These are phyloP conservation scores for Pterocarpus macrocarpus DNA, from an alignment of 306 rosid species.

Conservation along the genomic window DNA sequence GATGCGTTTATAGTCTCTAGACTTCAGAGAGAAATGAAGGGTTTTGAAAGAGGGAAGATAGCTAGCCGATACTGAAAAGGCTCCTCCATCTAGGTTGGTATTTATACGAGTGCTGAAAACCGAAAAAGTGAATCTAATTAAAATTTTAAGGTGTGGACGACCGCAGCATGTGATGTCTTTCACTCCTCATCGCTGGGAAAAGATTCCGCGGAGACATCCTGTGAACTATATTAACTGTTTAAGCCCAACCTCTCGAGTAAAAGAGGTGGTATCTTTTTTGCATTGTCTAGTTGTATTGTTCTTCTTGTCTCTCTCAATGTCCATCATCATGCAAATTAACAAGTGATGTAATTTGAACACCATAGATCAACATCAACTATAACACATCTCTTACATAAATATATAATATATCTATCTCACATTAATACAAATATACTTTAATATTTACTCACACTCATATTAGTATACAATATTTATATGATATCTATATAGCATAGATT, in stretches of 20 bases:
- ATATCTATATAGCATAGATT: too few relatives aligned
- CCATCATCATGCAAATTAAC: background rate
- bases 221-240: slow-evolving; percentile 49
- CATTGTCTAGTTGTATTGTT: slow-evolving; percentile 45
- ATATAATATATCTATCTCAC: too few relatives aligned
- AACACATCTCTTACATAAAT: too few relatives aligned
- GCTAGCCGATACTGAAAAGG: slow-evolving; percentile 10
- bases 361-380: too few relatives aligned
- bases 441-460: too few relatives aligned
- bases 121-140: slow-evolving; percentile 6
- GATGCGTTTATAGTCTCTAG: background rate
- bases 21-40: background rate
- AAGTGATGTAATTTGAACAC: too few relatives aligned
- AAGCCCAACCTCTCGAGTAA: slow-evolving; percentile 46
- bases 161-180: slow-evolving; percentile 49
- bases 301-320: slow-evolving; percentile 38
- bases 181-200: slow-evolving; percentile 46
- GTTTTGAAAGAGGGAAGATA: background rate
- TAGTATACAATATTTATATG: too few relatives aligned
- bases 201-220: slow-evolving; percentile 44
- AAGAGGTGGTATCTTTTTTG: too few relatives aligned
- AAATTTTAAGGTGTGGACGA: slow-evolving; percentile 44
- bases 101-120: slow-evolving; percentile 26
- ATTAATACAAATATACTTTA: too few relatives aligned
- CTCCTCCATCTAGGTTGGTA: background rate